Base-by-base conservation (phyloP, 2,329 filamentous ascomycete genomes). In the Penicillium sclerotiorum region DNA sequence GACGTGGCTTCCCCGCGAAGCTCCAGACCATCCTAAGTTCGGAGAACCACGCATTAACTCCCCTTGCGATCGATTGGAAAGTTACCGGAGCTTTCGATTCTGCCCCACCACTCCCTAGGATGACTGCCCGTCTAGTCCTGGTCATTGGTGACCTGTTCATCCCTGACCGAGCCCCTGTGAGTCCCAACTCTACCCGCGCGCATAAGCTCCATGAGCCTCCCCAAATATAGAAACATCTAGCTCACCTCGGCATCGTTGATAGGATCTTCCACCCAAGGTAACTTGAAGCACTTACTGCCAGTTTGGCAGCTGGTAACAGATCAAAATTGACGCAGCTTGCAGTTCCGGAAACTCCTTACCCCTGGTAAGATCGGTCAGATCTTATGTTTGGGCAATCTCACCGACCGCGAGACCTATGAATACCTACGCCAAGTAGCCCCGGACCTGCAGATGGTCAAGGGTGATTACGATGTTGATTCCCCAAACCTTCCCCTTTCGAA, bases 131-230 rank as follows among this genome's bases (percentile, higher is more conserved):
- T 75, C 81, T 96, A 61, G 91, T 95, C 68, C 83, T 96, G 69
- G 90, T 94, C 68, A 90, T 96, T 62, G 90, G 90, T 71, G 91
- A 96, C 77, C 84, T 96, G 47, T 91, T 95, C 77, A 95, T 96
- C 74, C 91, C 91, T 64, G 91, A 96, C 74, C 82, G 91, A 70
- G 91, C 90, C 63, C 85, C 94, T 58, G 91, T 83, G 70, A 61
- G 75, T 70, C 45, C n/a, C n/a, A n/a, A n/a, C n/a, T n/a, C n/a
- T n/a, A n/a, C n/a, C n/a, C 45, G 42, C 49, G 36, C 40, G 33
- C 52, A 52, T 47, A 56, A 59, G 56, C 61, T 21, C 23, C 30
- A 28, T 40, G 17, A 35, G 28, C 46, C 42, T 33, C 22, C 42
- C 15, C 20, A 40, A 17, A 25, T 23, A 23, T 9, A 27, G 25